Conservation (phyloP, 345 rosid species). For the Populus davidiana region DNA sequence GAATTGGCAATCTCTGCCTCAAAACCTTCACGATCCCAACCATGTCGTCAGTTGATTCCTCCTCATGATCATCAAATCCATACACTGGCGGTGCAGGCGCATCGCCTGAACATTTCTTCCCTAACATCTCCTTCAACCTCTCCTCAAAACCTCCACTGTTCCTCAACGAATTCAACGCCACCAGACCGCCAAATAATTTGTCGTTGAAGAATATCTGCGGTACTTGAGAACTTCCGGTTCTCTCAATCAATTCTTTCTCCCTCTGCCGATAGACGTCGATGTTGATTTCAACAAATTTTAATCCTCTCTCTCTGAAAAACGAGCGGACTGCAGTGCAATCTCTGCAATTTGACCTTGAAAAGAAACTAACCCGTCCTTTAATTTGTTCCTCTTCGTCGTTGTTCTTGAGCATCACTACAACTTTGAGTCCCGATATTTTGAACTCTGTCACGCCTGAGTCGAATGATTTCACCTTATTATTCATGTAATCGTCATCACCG, state of each 20-base stretch:
- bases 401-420: constrained; percentile 53
- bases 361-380: constrained; percentile 60
- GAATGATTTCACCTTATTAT: constrained; percentile 2
- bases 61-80: constrained; percentile 59
- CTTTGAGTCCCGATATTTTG: constrained; percentile 71
- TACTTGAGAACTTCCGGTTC: constrained; percentile 61
- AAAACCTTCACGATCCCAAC: constrained; percentile 45
- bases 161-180: constrained; percentile 70
- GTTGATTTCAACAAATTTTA: constrained; percentile 73
- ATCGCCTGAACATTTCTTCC: constrained; percentile 44
- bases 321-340: constrained; percentile 76
- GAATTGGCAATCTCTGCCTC: constrained; percentile 68
- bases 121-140: constrained; percentile 53
- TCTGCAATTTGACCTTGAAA: constrained; percentile 76
- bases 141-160: constrained; percentile 62
- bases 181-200: constrained; percentile 71
- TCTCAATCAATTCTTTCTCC: constrained; percentile 55
- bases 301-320: constrained; percentile 52
- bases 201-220: constrained; percentile 91
- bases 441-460: constrained; percentile 53
- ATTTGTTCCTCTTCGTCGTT: constrained; percentile 30
- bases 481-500: constrained; percentile 5
- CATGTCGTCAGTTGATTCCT: constrained; percentile 44
- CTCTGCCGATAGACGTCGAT: constrained; percentile 66
- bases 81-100: constrained; percentile 59